A percentile compares a stretch with the other conserved stretches of the same genome.
Evolutionary conservation across 805 yeast species (phyloP).

Genomic region (Candida succiphila): DNA sequence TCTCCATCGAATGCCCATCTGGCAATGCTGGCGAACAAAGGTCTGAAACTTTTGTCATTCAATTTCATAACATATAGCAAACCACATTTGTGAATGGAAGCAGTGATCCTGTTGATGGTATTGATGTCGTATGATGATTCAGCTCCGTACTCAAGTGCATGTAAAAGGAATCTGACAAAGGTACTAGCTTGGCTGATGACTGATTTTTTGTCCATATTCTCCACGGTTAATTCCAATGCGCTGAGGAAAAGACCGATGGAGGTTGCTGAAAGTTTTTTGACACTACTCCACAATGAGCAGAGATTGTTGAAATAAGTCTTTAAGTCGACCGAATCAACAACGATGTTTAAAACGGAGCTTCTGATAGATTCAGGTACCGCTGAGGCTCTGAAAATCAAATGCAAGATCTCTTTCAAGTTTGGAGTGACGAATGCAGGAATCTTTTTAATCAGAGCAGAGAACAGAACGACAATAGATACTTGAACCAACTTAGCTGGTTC

Average conservation of each 20-base stretch:
- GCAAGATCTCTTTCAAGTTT: conserved; percentile 52
- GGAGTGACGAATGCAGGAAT: conserved; percentile 80
- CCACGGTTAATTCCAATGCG: conserved; percentile 56
- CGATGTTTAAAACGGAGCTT: conserved; percentile 48
- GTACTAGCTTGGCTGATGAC: conserved; percentile 62
- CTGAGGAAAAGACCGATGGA: conserved; percentile 65
- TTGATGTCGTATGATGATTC: conserved; percentile 52
- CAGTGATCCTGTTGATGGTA: conserved; percentile 73
- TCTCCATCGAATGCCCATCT: conserved; percentile 92
- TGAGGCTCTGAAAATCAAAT: conserved; percentile 45
- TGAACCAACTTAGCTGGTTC: conserved; percentile 38
- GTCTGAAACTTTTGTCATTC: conserved; percentile 90
- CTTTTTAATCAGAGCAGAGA: conserved; percentile 67
- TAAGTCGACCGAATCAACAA: conserved; percentile 60
- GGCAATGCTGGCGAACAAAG: conserved; percentile 75
- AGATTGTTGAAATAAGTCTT: conserved; percentile 53
- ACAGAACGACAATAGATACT: conserved; percentile 58
- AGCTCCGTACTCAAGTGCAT: conserved; percentile 63
- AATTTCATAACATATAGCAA: conserved; percentile 77
- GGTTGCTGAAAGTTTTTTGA: conserved; percentile 24
- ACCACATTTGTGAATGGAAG: conserved; percentile 63
- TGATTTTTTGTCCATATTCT: conserved; percentile 58
- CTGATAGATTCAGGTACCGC: conserved; percentile 51
- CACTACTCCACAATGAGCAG: conserved; percentile 50
- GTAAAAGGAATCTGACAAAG: conserved; percentile 60